Percentiles rank a stretch among this genome's conserved stretches.
These are phyloP conservation scores for Gracilaria domingensis DNA, from an alignment of 23 red algal species.

Conservation along the genomic window DNA sequence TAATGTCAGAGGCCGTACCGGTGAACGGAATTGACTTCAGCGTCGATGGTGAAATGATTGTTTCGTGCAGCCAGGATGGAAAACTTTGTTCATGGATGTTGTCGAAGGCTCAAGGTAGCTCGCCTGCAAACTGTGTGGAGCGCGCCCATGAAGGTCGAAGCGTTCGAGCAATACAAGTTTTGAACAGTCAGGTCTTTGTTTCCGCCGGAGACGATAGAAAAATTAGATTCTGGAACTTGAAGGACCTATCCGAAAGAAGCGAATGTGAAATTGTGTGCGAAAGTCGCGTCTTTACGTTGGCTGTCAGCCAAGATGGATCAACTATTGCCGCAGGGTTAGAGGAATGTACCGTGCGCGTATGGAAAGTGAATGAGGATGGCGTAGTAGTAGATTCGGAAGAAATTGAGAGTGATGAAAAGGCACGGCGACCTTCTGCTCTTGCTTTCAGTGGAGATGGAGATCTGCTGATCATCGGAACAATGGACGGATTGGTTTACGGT, in stretches of 20 bases:
- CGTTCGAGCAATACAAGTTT: conserved; percentile 11
- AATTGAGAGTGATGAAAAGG: not conserved
- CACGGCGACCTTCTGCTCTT: not conserved
- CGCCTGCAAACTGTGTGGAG: not conserved
- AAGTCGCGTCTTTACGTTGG: conserved; percentile 4
- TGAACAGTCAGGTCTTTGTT: not conserved
- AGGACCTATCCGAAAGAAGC: conserved; percentile 16
- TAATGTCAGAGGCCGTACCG: not conserved
- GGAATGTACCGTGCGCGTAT: not conserved
- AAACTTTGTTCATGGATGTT: not conserved
- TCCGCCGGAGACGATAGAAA: not conserved
- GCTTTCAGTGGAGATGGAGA: not conserved
- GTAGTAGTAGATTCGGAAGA: not conserved
- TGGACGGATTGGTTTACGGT: conserved; percentile 1
- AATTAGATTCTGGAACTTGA: conserved; percentile 20
- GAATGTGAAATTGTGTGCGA: conserved; percentile 8
- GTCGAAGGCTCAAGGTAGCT: not conserved
- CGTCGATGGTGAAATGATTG: not conserved
- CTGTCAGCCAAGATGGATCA: not conserved
- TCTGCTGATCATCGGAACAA: conserved; percentile 9
- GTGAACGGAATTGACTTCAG: conserved; percentile 17
- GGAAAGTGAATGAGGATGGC: conserved; percentile 10
- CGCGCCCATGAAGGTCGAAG: conserved; percentile 4
- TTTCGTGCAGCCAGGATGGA: conserved; percentile 11
- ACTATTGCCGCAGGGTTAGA: not conserved